Base-by-base conservation (phyloP, 2,329 filamentous ascomycete genomes). In the Aureobasidium leucospermi region DNA sequence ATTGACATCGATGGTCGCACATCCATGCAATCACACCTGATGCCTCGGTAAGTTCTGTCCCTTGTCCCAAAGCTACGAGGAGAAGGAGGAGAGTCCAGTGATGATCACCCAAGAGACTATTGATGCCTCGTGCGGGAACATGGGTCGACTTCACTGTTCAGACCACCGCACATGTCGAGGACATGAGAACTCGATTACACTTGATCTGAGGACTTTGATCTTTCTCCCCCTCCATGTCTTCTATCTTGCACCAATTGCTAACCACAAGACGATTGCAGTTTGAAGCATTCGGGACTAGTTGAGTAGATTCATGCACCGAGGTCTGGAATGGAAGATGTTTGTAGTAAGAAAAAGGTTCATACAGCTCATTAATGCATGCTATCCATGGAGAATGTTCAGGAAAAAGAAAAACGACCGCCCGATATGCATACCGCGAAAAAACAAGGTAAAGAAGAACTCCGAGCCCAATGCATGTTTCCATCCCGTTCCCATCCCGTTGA, bases 61-160 rank as follows among this genome's bases (percentile, higher is more conserved):
- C 32, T 13, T 15, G 10, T 19, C 19, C 32, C 6, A 38, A 49
- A 49, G 47, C 47, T n/a, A 49, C 47, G 32, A 49, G 47, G 32
- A 42, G 49, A 53, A n/a, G 48, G 32, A 29, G 15, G 13, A 41
- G 19, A 8, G 28, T 43, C 51, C 51, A 23, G 38, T 55, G 51
- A 55, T 55, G 51, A 55, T 55, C 51, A 43, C 51, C n/a, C 38
- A 55, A 55, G 51, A 55, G 49, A 53, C 49, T 53, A 53, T 55
- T 55, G 51, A 55, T 4, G 6, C 36, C 48, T 41, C 10, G 8
- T 13, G 19, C 48, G 48, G 36, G 36, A 2, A 41, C 23, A 16
- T 31, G 36, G 48, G 36, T 52, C 48, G 48, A 52, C 48, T 52
- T 29, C 32, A 29, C 36, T 41, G 48, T 41, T 52, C 48, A 52